Percentiles rank a stretch among this genome's conserved stretches.
Evolutionary conservation across 2,329 filamentous ascomycete genomes (phyloP).

Genomic region (Pyricularia grisea): DNA sequence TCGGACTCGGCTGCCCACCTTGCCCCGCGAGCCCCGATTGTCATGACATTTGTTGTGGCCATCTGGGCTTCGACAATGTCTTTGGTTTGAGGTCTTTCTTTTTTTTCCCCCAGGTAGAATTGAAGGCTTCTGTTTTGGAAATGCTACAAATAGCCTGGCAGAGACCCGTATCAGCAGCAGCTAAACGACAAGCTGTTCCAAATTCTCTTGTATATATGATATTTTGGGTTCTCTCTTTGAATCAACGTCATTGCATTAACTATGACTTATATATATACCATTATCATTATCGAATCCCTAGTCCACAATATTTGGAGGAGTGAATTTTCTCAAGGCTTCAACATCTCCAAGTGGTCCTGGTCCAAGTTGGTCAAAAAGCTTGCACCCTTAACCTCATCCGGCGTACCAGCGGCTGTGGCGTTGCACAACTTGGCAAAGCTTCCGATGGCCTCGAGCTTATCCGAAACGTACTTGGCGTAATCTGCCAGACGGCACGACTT

Average conservation of each 20-base stretch:
- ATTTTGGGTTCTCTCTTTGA: neutral
- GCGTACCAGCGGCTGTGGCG: slow-evolving; percentile 28
- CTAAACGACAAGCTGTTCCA: neutral
- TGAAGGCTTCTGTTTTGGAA: too few species aligned
- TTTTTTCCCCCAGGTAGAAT: too few species aligned
- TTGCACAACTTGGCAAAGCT: slow-evolving; percentile 40
- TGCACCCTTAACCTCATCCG: slow-evolving; percentile 31
- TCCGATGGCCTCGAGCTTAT: slow-evolving; percentile 37
- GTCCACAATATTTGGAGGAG: too few species aligned
- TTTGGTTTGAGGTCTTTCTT: neutral
- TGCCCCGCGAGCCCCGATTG: neutral
- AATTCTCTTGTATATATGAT: neutral
- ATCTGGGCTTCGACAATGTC: neutral
- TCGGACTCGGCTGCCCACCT: neutral
- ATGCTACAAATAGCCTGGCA: neutral
- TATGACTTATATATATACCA: neutral
- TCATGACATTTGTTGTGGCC: neutral
- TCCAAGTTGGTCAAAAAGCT: slow-evolving; percentile 39
- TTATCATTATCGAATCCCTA: neutral
- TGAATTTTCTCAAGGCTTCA: neutral
- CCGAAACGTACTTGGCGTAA: slow-evolving; percentile 32
- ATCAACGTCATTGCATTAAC: neutral
- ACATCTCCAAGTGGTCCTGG: slow-evolving; percentile 23
- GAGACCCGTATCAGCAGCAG: too few species aligned
- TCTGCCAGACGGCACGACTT: slow-evolving; percentile 37